Evolutionary conservation across 805 yeast species (phyloP).

Genomic region (Jamesozyma hellenica): DNA sequence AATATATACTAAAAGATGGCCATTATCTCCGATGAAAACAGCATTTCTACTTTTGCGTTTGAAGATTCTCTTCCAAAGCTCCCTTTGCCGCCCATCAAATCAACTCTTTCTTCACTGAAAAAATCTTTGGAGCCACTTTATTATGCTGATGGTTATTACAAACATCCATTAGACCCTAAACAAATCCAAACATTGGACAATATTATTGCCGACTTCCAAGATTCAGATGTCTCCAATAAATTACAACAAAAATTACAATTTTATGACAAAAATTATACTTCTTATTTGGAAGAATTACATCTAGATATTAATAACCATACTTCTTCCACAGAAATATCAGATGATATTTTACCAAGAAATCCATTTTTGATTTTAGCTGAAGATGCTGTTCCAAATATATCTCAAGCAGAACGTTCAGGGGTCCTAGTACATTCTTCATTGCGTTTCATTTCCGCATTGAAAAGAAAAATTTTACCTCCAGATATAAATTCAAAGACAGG

Average conservation of each 20-base stretch:
- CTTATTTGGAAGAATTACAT: constrained; percentile 45
- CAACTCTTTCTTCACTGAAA: constrained; percentile 44
- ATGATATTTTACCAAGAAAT: constrained; percentile 64
- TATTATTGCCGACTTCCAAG: constrained; percentile 38
- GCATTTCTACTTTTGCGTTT: constrained; percentile 5
- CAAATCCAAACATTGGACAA: constrained; percentile 30
- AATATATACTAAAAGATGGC: no score
- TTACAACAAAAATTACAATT: constrained; percentile 47
- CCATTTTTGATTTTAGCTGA: constrained; percentile 68
- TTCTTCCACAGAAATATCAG: constrained; percentile 51
- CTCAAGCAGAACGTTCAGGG: constrained; percentile 61
- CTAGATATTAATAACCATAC: constrained; percentile 34
- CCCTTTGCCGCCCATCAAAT: constrained; percentile 49
- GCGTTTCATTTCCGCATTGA: constrained; percentile 52
- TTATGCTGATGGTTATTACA: constrained; percentile 39
- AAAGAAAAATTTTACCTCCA: constrained; percentile 43
- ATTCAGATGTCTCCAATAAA: constrained; percentile 33
- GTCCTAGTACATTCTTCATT: constrained; percentile 54
- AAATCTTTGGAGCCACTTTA: constrained; percentile 52
- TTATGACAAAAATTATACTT: constrained; percentile 35
- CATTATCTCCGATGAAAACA: not conserved
- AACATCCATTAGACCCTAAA: constrained; percentile 20
- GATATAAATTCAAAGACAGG: constrained; percentile 46
- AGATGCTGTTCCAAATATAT: constrained; percentile 56
- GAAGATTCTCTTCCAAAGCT: constrained; percentile 38